These are phyloP conservation scores for Saposhnikovia divaricata DNA, from an alignment of 129 eudicot species.

Conservation along the genomic window DNA sequence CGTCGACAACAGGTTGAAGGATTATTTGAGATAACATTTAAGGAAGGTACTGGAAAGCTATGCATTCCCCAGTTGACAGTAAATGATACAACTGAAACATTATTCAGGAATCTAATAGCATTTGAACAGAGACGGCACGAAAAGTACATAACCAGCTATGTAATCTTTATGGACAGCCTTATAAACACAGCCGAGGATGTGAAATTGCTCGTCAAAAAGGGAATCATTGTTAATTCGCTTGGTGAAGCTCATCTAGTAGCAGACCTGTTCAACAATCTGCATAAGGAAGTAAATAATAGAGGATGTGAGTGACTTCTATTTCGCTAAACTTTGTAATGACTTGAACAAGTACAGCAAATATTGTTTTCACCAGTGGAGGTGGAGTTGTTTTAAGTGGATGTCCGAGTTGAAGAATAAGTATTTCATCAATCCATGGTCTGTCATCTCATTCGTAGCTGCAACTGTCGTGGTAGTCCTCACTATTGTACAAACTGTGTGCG, in stretches of 20 bases:
- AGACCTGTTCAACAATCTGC: too few species aligned
- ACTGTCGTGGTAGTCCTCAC: background rate
- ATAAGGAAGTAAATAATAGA: background rate
- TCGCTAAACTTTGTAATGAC: background rate
- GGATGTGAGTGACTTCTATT: conserved; percentile 5
- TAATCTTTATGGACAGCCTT: too few species aligned
- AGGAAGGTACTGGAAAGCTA: background rate
- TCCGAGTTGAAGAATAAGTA: background rate
- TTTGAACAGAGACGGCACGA: too few species aligned
- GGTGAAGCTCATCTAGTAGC: too few species aligned
- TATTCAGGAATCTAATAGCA: too few species aligned
- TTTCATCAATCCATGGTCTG: conserved; percentile 22
- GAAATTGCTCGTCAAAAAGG: too few species aligned
- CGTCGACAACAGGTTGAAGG: too few species aligned
- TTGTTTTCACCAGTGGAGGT: conserved; percentile 8
- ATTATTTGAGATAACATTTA: background rate
- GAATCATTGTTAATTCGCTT: too few species aligned
- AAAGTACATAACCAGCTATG: too few species aligned
- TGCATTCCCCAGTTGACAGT: background rate
- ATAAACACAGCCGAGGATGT: too few species aligned
- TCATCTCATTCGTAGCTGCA: conserved; percentile 16
- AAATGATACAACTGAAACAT: too few species aligned
- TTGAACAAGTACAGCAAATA: conserved; percentile 12
- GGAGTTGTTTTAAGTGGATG: conserved; percentile 4
- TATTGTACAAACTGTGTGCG: too few species aligned